A percentile compares a stretch with the other conserved stretches of the same genome.
These are phyloP conservation scores for Fusarium virguliforme DNA, from an alignment of 2,329 filamentous ascomycete species.

Conservation along the genomic window DNA sequence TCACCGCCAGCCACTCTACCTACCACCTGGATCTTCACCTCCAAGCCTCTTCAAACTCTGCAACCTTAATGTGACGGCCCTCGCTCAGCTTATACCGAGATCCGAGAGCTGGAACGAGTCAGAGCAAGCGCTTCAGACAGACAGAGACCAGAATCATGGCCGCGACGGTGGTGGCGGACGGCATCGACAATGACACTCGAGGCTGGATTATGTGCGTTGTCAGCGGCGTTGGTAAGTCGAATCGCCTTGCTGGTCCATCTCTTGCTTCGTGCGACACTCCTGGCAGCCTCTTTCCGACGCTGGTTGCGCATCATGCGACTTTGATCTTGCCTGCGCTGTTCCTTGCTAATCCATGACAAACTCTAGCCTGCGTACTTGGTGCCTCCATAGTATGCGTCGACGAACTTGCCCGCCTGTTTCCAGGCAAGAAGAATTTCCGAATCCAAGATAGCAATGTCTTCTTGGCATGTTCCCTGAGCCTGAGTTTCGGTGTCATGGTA, in stretches of 20 bases:
- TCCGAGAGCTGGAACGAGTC: slow-evolving; percentile 15
- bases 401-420: slow-evolving; percentile 79
- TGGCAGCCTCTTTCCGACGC: background rate
- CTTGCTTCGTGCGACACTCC: background rate
- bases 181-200: slow-evolving; percentile 83
- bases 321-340: background rate
- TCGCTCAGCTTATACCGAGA: background rate
- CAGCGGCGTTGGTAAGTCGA: slow-evolving; percentile 77
- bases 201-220: slow-evolving; percentile 95
- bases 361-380: slow-evolving; percentile 76
- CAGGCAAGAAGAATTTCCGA: slow-evolving; percentile 82
- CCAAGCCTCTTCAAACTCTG: background rate
- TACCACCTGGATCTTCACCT: background rate
- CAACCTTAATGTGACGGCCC: background rate
- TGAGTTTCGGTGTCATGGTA: slow-evolving; percentile 98
- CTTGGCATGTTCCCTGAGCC: slow-evolving; percentile 87
- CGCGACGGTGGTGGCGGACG: slow-evolving; percentile 59
- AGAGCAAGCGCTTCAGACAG: slow-evolving; percentile 9
- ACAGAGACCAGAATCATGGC: slow-evolving; percentile 41
- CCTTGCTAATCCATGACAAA: slow-evolving; percentile 24
- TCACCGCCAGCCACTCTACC: slow-evolving; percentile 1
- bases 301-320: slow-evolving; percentile 1
- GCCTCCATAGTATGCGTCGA: slow-evolving; percentile 92
- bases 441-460: slow-evolving; percentile 93
- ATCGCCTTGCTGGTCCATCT: background rate